Conservation (phyloP, 768 basidiomycete genomes). For the Phlegmacium glaucopus region DNA sequence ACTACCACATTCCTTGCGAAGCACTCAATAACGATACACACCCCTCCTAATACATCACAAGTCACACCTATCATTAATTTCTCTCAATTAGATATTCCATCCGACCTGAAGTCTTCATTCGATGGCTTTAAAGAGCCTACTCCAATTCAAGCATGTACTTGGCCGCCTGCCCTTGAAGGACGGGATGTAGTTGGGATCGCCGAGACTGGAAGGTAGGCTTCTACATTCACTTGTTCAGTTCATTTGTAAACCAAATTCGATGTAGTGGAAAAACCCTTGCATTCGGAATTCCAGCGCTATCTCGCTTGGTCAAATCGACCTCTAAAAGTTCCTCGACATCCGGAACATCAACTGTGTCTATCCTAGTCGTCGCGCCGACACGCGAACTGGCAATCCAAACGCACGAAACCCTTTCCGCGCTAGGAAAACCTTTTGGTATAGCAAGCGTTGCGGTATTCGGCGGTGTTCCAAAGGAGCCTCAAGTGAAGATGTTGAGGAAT, state of each 20-base stretch:
- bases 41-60: constrained; percentile 39
- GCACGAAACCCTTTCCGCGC: constrained; percentile 71
- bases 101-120: constrained; percentile 60
- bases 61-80: constrained; percentile 74
- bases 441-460: constrained; percentile 89
- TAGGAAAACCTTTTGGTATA: constrained; percentile 75
- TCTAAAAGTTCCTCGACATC: constrained; percentile 25
- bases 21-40: constrained; percentile 72
- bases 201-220: constrained; percentile 80
- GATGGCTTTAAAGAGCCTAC: constrained; percentile 81
- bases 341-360: constrained; percentile 41
- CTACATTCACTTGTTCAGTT: not conserved
- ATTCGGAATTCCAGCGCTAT: constrained; percentile 89
- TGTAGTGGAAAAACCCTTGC: constrained; percentile 91
- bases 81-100: constrained; percentile 63
- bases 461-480: constrained; percentile 88
- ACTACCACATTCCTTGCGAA: constrained; percentile 63
- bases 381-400: constrained; percentile 96
- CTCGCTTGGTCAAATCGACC: constrained; percentile 50
- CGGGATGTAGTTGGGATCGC: constrained; percentile 94
- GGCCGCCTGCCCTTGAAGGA: constrained; percentile 82
- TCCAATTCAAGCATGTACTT: constrained; percentile 93
- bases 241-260: not conserved
- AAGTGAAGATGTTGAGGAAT: constrained; percentile 66
- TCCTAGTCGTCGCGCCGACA: constrained; percentile 89